Conservation (phyloP, 2,329 filamentous ascomycete genomes). For the Cladosporium sp. region DNA sequence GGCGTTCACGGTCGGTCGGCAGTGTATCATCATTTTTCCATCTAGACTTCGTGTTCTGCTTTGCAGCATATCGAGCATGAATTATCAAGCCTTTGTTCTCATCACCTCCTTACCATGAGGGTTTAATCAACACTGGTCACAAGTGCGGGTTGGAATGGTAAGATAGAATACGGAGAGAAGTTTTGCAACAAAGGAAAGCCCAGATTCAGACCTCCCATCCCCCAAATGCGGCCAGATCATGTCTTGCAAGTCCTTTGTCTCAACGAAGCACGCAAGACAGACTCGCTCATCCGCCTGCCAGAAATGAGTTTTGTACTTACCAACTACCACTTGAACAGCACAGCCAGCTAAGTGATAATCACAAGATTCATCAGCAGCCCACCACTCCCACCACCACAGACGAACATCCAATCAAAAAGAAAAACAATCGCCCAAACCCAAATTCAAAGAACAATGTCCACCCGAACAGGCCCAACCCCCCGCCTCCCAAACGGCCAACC, state of each 20-base stretch:
- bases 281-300: neutral
- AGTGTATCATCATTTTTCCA: neutral
- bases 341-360: neutral
- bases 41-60: neutral
- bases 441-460: neutral
- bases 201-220: neutral
- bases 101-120: neutral
- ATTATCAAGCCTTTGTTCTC: neutral
- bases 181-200: neutral
- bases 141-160: neutral
- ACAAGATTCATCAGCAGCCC: neutral
- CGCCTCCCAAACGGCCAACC: neutral
- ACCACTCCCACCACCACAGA: no score
- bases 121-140: no score
- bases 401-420: neutral
- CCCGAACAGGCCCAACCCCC: neutral
- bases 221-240: neutral
- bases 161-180: neutral
- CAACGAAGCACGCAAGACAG: neutral
- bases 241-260: neutral
- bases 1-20: neutral
- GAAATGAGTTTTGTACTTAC: neutral
- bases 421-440: neutral
- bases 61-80: neutral
- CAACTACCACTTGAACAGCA: neutral